Evolutionary conservation across 176 grass and related monocot species (phyloP).

Genomic region (Ensete ventricosum): DNA sequence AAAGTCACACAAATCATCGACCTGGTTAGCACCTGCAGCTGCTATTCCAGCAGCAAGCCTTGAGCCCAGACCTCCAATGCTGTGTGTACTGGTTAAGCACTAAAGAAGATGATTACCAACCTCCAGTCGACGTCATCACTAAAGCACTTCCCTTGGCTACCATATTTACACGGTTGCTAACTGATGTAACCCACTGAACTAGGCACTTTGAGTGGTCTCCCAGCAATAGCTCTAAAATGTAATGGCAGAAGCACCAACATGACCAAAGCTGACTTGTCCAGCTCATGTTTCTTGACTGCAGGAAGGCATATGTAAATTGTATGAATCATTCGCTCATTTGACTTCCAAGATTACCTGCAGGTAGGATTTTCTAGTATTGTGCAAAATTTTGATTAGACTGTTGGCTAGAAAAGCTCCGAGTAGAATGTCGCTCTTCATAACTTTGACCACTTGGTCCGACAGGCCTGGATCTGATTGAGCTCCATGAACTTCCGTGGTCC

Average conservation of each 20-base stretch:
- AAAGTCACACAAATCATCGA: conserved; percentile 6
- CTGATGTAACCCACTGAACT: conserved; percentile 18
- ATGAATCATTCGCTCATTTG: conserved; percentile 18
- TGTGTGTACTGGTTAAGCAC: conserved; percentile 29
- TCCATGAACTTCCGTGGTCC: conserved; percentile 50
- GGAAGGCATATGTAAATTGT: conserved; percentile 19
- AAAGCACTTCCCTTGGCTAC: conserved; percentile 27
- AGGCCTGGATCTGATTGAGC: conserved; percentile 26
- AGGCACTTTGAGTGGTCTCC: conserved; percentile 31
- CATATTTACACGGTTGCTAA: conserved; percentile 24
- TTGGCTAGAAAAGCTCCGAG: conserved; percentile 22
- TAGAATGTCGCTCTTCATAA: conserved; percentile 32
- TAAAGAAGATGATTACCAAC: conserved; percentile 31
- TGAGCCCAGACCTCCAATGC: conserved; percentile 28
- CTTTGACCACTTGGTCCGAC: conserved; percentile 22
- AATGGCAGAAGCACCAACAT: conserved; percentile 6
- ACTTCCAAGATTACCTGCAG: conserved; percentile 25
- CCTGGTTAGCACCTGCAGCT: neutral
- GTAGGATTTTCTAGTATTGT: conserved; percentile 23
- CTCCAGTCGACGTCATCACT: conserved; percentile 35
- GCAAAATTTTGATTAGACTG: conserved; percentile 38
- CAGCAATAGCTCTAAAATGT: conserved; percentile 34
- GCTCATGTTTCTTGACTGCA: conserved; percentile 29
- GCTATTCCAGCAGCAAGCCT: conserved; percentile 27
- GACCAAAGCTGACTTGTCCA: neutral